Evolutionary conservation across 2,329 filamentous ascomycete species (phyloP), one percentile per base, ranked within the genome.

Genomic region (Ophiostoma ulmi): DNA sequence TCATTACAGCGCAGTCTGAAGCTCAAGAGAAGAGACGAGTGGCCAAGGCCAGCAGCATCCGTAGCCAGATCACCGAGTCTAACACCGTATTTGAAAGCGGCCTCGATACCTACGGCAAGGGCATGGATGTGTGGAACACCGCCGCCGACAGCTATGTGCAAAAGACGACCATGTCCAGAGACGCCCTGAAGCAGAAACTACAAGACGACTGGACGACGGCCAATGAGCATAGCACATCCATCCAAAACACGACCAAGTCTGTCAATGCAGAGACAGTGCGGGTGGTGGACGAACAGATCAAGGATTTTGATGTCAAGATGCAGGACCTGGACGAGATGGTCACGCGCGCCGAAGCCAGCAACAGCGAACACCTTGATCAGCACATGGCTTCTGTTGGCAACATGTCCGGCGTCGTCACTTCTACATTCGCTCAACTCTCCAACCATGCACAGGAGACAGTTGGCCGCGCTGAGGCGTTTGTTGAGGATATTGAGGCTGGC

Each of bases 291-390:
- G 90, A 91, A 71, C 95, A 99, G 80, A 91, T 96, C 81, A 86
- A 87, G 70, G 92, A 97, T 75, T 90, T 99, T 77, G 90, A 91
- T 72, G 86, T 85, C n/a, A 93, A 98, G 79, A 94, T 99, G 87
- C 87, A 89, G 71, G 91, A 92, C 1, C 85, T 99, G 8, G 94
- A 98, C 76, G 92, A 94, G 74, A 97, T 97, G 75, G 93, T 98
- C 55, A 86, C 90, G 41, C 89, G 91, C 41, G 93, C 96, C 68
- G 88, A 90, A 72, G 87, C 87, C 1, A 91, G 96, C 76, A 98
- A 97, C 78, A 87, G 90, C 39, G 83, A 84, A 22, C 93, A 97
- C 77, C 90, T 95, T 78, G 84, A 88, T 36, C 85, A 86, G 36
- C 91, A 96, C 74, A 80, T 84, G 1, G 78, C 83, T n/a, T 91